Conservation (phyloP, 495 filamentous ascomycete genomes). For the Talaromyces wortmannii region DNA sequence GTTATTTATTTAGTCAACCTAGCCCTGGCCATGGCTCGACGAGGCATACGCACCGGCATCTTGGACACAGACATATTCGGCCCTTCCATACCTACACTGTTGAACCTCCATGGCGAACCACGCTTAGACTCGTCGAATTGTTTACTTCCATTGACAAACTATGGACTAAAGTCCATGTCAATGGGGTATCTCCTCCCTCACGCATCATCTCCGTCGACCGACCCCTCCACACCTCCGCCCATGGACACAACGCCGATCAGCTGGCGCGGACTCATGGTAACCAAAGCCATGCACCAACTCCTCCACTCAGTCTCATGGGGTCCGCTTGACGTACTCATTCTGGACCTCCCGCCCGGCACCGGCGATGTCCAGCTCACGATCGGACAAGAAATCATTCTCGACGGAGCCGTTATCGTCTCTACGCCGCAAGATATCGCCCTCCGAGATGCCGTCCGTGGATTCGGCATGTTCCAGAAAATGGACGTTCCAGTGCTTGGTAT, state of each 20-base stretch:
- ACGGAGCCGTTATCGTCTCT: slow-evolving; percentile 84
- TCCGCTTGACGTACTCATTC: slow-evolving; percentile 71
- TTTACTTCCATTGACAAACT: slow-evolving; percentile 84
- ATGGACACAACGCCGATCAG: slow-evolving; percentile 75
- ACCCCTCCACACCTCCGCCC: slow-evolving; percentile 18
- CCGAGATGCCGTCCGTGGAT: slow-evolving; percentile 80
- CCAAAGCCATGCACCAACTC: slow-evolving; percentile 93
- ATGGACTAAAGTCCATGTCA: slow-evolving; percentile 95
- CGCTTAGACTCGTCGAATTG: slow-evolving; percentile 64
- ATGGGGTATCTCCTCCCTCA: slow-evolving; percentile 83
- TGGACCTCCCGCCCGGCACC: slow-evolving; percentile 91
- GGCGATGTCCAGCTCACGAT: slow-evolving; percentile 93
- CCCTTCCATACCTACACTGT: slow-evolving; percentile 84
- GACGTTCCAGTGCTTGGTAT: slow-evolving; percentile 77
- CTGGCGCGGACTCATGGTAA: slow-evolving; percentile 96
- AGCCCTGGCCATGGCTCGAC: slow-evolving; percentile 74
- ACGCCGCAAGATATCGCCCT: slow-evolving; percentile 91
- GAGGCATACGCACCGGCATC: slow-evolving; percentile 74
- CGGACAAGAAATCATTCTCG: slow-evolving; percentile 80
- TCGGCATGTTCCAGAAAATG: slow-evolving; percentile 86
- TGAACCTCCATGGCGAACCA: slow-evolving; percentile 72
- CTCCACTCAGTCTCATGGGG: slow-evolving; percentile 93
- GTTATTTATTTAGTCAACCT: slow-evolving; percentile 59
- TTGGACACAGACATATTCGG: slow-evolving; percentile 97
- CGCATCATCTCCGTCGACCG: slow-evolving; percentile 9